These are phyloP conservation scores for Clausena lansium DNA, from an alignment of 345 rosid species.

Conservation along the genomic window DNA sequence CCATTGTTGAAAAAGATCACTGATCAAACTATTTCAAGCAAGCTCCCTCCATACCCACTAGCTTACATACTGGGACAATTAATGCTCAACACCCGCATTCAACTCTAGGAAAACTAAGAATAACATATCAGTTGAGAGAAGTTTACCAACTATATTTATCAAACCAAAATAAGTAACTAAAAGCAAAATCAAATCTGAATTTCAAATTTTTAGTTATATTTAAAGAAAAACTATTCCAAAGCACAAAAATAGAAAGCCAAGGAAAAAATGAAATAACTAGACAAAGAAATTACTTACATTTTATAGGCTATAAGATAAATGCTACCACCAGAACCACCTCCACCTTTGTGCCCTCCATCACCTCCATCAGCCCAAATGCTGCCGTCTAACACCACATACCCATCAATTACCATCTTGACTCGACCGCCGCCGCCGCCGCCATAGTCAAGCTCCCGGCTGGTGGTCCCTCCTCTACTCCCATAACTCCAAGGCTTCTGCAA, in stretches of 20 bases:
- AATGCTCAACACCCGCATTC: background rate
- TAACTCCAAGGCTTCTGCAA: constrained; percentile 72
- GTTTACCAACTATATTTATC: background rate
- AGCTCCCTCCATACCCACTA: background rate
- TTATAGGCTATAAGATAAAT: constrained; percentile 63
- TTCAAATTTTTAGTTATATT: background rate
- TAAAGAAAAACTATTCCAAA: background rate
- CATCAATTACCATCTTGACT: constrained; percentile 52
- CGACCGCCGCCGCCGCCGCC: constrained; percentile 97
- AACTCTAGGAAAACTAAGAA: background rate
- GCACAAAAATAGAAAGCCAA: background rate
- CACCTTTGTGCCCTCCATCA: constrained; percentile 81
- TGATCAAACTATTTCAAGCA: background rate
- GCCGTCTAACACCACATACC: constrained; percentile 59
- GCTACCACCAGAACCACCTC: constrained; percentile 99
- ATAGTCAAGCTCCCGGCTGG: constrained; percentile 77
- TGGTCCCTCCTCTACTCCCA: constrained; percentile 88
- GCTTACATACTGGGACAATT: background rate
- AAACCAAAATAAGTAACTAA: background rate
- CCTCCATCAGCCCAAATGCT: constrained; percentile 81
- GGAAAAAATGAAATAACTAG: constrained; percentile 17
- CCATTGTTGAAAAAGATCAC: background rate
- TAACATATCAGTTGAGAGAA: background rate
- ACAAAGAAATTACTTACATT: constrained; percentile 54
- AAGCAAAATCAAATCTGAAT: background rate